A percentile compares a stretch with the other conserved stretches of the same genome.
These are phyloP conservation scores for Kluyveromyces sp. DNA, from an alignment of 1,139 yeast genomes.

Conservation along the genomic window DNA sequence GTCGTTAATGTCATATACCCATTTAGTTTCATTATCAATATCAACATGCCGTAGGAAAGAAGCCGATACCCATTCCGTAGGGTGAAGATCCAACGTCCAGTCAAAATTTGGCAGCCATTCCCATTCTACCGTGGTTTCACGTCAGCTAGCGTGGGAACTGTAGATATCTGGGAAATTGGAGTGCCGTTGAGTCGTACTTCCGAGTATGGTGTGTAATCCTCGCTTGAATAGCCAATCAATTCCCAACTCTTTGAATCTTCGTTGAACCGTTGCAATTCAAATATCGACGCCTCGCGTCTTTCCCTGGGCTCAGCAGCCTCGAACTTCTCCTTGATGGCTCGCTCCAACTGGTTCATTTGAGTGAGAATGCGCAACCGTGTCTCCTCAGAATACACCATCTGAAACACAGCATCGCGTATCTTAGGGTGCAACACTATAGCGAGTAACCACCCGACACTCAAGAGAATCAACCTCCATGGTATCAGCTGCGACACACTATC, in stretches of 20 bases:
- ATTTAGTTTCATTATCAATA: slow-evolving; percentile 62
- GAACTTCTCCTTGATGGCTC: slow-evolving; percentile 32
- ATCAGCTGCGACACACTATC: slow-evolving; percentile 21
- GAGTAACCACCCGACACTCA: slow-evolving; percentile 45
- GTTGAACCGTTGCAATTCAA: slow-evolving; percentile 59
- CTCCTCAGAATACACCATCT: slow-evolving; percentile 48
- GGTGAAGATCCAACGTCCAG: slow-evolving; percentile 59
- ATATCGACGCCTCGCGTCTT: slow-evolving; percentile 48
- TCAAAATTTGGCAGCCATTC: slow-evolving; percentile 36
- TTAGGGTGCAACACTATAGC: slow-evolving; percentile 48
- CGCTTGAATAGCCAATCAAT: slow-evolving; percentile 46
- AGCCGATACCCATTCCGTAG: slow-evolving; percentile 51
- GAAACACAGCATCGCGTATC: slow-evolving; percentile 39
- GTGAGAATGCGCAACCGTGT: slow-evolving; percentile 46
- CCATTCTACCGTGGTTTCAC: slow-evolving; percentile 51
- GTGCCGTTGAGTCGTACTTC: slow-evolving; percentile 29
- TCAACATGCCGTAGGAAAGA: slow-evolving; percentile 46
- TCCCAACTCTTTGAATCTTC: slow-evolving; percentile 51
- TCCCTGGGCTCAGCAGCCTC: slow-evolving; percentile 31
- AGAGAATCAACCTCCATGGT: slow-evolving; percentile 36
- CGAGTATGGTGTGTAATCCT: slow-evolving; percentile 43
- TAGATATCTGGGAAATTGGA: slow-evolving; percentile 15
- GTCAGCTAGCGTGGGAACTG: slow-evolving; percentile 29
- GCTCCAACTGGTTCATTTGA: slow-evolving; percentile 40
- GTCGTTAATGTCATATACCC: slow-evolving; percentile 50